These are phyloP conservation scores for Stentor coeruleus DNA, from an alignment of 73 alveolate genomes.

Conservation along the genomic window DNA sequence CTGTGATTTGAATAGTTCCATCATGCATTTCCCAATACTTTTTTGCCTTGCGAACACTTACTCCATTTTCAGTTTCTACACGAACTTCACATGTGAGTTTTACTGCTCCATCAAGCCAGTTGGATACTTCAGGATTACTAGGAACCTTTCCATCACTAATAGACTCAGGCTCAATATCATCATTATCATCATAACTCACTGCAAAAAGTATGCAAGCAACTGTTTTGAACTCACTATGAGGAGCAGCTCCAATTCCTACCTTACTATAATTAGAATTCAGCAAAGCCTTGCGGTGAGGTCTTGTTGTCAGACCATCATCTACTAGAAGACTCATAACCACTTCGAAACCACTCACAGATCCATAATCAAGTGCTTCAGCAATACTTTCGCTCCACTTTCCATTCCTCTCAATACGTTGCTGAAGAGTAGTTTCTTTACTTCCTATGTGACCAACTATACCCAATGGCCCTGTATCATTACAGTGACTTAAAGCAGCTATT, in stretches of 20 bases:
- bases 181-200: background rate
- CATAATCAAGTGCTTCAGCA: background rate
- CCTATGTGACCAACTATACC: constrained; percentile 49
- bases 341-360: background rate
- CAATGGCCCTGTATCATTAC: constrained; percentile 11
- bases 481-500: background rate
- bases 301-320: background rate
- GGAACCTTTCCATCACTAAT: background rate
- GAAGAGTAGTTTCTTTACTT: constrained; percentile 21
- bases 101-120: constrained; percentile 11
- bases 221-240: background rate
- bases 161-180: background rate
- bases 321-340: constrained; percentile 7
- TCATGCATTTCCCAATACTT: background rate
- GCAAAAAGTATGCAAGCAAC: background rate
- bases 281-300: background rate
- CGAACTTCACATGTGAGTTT: background rate
- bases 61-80: background rate
- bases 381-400: constrained; percentile 12
- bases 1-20: background rate
- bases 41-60: background rate
- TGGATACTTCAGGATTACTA: background rate
- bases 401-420: background rate
- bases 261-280: background rate
- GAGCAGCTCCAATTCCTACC: constrained; percentile 15